phyloP scores from a whole-genome alignment of 2,329 filamentous ascomycete genomes.

The Didymella glomerata region DNA sequence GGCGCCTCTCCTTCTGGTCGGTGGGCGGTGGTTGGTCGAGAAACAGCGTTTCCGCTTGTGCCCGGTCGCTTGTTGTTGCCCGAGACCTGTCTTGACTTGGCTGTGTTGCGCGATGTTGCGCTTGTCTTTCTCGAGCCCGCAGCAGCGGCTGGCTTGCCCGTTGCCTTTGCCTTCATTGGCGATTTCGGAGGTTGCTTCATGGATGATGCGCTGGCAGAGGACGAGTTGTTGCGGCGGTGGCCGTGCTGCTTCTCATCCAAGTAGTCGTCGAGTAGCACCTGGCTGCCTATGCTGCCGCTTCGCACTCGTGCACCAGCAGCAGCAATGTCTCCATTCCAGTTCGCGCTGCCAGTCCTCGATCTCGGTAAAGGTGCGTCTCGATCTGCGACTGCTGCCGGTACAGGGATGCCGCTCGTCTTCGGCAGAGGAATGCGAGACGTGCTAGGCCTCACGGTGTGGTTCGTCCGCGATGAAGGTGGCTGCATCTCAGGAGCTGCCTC shows the following conservation, averaged over 20 bases:
- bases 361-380: slow-evolving; percentile 74
- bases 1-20: slow-evolving; percentile 93
- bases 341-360: slow-evolving; percentile 63
- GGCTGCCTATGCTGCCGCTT: slow-evolving; percentile 71
- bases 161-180: slow-evolving; percentile 53
- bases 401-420: slow-evolving; percentile 78
- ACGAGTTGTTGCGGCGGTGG: slow-evolving; percentile 33
- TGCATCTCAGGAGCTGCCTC: slow-evolving; percentile 71
- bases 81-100: slow-evolving; percentile 49
- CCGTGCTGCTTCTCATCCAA: slow-evolving; percentile 28
- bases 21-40: slow-evolving; percentile 68
- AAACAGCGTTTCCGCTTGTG: slow-evolving; percentile 66
- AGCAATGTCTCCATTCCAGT: slow-evolving; percentile 67
- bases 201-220: slow-evolving; percentile 37
- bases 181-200: slow-evolving; percentile 43
- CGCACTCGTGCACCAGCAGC: slow-evolving; percentile 71
- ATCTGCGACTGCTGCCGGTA: slow-evolving; percentile 75
- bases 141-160: slow-evolving; percentile 48
- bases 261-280: slow-evolving; percentile 61
- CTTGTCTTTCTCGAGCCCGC: slow-evolving; percentile 48
- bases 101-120: slow-evolving; percentile 32
- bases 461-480: slow-evolving; percentile 54
- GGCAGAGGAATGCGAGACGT: slow-evolving; percentile 87
- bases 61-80: slow-evolving; percentile 62
- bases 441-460: slow-evolving; percentile 62